phyloP scores from a whole-genome alignment of 257 asterid genomes.

The Voacanga thouarsii region DNA sequence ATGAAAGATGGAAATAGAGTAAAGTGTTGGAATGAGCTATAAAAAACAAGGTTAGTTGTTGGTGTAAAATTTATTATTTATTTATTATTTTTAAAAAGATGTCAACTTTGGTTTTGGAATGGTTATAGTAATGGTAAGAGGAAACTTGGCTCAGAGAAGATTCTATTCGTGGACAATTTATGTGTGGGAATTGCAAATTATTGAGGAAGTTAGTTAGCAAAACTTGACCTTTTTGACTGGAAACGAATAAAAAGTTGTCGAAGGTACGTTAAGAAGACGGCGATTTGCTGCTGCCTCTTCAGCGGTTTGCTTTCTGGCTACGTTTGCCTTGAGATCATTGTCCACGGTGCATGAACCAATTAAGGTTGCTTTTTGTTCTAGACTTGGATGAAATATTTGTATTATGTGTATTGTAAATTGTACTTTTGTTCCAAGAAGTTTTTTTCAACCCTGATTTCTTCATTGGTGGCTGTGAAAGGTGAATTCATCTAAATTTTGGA shows the following conservation, averaged over 20 bases:
- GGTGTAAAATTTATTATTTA: no score
- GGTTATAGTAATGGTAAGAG: background rate
- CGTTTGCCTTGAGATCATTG: constrained; percentile 7
- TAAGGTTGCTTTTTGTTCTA: no score
- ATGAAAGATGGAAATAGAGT: background rate
- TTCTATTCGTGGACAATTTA: background rate
- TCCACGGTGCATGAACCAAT: background rate
- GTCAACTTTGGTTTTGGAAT: background rate
- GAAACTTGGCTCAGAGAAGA: background rate
- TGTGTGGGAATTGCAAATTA: no score
- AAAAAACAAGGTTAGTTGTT: background rate
- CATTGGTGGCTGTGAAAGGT: no score
- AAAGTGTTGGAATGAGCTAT: constrained; percentile 9
- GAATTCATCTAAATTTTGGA: no score
- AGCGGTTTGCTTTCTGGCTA: constrained; percentile 13
- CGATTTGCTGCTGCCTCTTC: background rate
- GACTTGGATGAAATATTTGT: no score
- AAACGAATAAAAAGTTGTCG: constrained; percentile 24
- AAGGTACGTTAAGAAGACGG: constrained; percentile 30
- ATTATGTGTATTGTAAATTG: no score
- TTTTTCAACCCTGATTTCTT: no score
- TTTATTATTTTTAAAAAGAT: no score
- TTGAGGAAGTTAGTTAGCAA: background rate
- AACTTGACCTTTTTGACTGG: background rate
- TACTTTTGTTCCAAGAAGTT: no score